phyloP scores from a whole-genome alignment of 2,329 filamentous ascomycete genomes.

The Arthrobotrys musiformis region DNA sequence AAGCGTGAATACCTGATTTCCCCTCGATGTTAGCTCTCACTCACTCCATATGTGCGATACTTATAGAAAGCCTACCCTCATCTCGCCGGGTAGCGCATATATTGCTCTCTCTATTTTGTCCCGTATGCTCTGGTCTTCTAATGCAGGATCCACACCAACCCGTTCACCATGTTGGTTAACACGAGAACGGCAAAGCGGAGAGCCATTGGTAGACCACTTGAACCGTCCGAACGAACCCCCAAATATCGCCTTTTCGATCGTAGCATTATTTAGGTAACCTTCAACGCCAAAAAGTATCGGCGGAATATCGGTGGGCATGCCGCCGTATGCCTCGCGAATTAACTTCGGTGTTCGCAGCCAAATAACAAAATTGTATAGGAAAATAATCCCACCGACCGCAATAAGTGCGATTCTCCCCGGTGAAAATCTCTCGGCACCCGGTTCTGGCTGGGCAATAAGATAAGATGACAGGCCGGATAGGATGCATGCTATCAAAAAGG shows the following conservation, averaged over 20 bases:
- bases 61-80: constrained; percentile 57
- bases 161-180: constrained; percentile 60
- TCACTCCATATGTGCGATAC: too few species aligned
- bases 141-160: constrained; percentile 59
- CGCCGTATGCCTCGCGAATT: constrained; percentile 59
- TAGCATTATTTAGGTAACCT: constrained; percentile 60
- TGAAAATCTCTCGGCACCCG: too few species aligned
- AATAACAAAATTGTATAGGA: not conserved
- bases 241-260: constrained; percentile 61
- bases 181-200: constrained; percentile 59
- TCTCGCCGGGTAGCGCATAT: constrained; percentile 59
- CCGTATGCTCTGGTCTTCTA: constrained; percentile 58
- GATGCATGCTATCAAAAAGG: not conserved
- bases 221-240: constrained; percentile 60
- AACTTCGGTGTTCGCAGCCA: constrained; percentile 59
- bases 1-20: constrained; percentile 62
- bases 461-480: too few species aligned
- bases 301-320: constrained; percentile 59
- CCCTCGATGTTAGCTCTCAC: too few species aligned
- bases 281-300: constrained; percentile 62
- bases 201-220: constrained; percentile 60
- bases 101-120: constrained; percentile 60
- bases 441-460: too few species aligned
- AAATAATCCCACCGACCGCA: not conserved
- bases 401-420: not conserved